These are phyloP conservation scores for Apophysomyces variabilis DNA, from an alignment of 371 early-diverging fungal genomes.

Conservation along the genomic window DNA sequence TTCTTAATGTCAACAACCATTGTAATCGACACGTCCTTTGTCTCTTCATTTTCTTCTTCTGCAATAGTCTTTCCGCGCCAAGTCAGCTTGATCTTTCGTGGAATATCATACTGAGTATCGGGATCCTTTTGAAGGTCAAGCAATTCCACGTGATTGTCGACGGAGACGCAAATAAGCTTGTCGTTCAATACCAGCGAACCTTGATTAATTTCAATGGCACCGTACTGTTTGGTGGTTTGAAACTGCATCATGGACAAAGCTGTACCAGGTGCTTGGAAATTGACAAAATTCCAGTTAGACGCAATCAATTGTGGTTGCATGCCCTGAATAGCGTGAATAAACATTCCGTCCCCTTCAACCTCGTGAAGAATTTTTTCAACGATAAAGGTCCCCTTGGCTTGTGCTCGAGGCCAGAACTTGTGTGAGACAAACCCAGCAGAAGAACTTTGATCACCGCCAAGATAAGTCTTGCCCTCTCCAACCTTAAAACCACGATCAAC, in stretches of 20 bases:
- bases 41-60: slow-evolving; percentile 30
- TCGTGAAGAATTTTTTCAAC: slow-evolving; percentile 69
- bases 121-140: slow-evolving; percentile 56
- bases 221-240: slow-evolving; percentile 78
- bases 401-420: slow-evolving; percentile 84
- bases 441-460: slow-evolving; percentile 56
- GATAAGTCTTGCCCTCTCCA: slow-evolving; percentile 78
- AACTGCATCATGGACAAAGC: slow-evolving; percentile 82
- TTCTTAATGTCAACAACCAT: slow-evolving; percentile 65
- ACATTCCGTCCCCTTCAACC: slow-evolving; percentile 75
- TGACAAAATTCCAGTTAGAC: slow-evolving; percentile 84
- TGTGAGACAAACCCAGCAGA: slow-evolving; percentile 70
- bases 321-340: slow-evolving; percentile 83
- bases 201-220: slow-evolving; percentile 72
- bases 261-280: slow-evolving; percentile 66
- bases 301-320: slow-evolving; percentile 88
- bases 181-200: slow-evolving; percentile 74
- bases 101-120: slow-evolving; percentile 84
- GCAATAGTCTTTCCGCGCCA: slow-evolving; percentile 78
- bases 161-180: slow-evolving; percentile 72
- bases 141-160: slow-evolving; percentile 70
- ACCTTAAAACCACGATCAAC: slow-evolving; percentile 79
- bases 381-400: slow-evolving; percentile 73
- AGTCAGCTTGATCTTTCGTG: slow-evolving; percentile 68
- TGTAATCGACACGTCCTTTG: slow-evolving; percentile 63